Evolutionary conservation across 768 basidiomycete genomes (phyloP).

Genomic region (Trametes sanguinea): DNA sequence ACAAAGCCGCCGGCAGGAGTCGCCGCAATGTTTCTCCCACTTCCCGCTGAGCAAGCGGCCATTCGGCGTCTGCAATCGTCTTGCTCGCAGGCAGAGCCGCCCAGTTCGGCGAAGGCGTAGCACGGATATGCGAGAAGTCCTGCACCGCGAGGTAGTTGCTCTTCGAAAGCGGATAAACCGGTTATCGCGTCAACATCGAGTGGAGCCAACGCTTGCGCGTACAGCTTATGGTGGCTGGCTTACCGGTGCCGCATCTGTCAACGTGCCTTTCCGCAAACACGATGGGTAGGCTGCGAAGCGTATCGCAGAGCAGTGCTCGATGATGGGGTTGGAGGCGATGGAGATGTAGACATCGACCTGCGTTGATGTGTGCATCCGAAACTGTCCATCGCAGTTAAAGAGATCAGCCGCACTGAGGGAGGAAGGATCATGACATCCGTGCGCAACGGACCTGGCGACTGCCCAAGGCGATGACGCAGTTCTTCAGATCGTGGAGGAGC

Average conservation of each 20-base stretch:
- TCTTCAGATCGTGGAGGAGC: slow-evolving; percentile 61
- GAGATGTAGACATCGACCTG: slow-evolving; percentile 66
- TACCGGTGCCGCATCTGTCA: slow-evolving; percentile 6
- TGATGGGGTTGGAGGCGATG: slow-evolving; percentile 72
- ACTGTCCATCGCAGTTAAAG: slow-evolving; percentile 45
- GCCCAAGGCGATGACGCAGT: slow-evolving; percentile 67
- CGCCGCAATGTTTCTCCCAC: not conserved
- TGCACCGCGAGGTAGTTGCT: slow-evolving; percentile 56
- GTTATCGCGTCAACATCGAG: too few species aligned
- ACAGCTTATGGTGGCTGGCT: not conserved
- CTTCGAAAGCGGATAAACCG: not conserved
- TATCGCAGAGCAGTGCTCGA: slow-evolving; percentile 70
- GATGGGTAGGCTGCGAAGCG: slow-evolving; percentile 66
- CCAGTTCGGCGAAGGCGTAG: slow-evolving; percentile 82
- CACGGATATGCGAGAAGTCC: slow-evolving; percentile 83
- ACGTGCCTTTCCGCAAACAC: slow-evolving; percentile 24
- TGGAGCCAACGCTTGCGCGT: too few species aligned
- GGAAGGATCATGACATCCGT: not conserved
- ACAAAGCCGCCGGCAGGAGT: not conserved
- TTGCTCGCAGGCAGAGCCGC: slow-evolving; percentile 26
- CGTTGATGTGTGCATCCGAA: slow-evolving; percentile 82
- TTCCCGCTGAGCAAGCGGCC: slow-evolving; percentile 9
- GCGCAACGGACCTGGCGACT: slow-evolving; percentile 72
- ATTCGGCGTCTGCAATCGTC: slow-evolving; percentile 6
- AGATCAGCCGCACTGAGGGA: not conserved